Conservation (phyloP, 768 basidiomycete genomes). For the Pholiota molesta region DNA sequence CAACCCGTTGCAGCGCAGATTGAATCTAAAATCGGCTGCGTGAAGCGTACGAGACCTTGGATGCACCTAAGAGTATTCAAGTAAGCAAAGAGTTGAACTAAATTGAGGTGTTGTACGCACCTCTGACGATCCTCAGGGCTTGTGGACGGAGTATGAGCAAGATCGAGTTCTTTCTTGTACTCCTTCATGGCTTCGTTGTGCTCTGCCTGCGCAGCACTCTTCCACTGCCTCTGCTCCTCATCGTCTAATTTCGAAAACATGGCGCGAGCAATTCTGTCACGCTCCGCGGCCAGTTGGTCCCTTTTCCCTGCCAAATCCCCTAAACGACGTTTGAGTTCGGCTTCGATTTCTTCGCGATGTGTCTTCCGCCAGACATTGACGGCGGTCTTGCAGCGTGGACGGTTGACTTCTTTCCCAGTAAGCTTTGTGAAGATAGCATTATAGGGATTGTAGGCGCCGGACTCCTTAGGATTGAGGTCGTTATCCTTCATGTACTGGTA, state of each 20-base stretch:
- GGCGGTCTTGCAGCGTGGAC: constrained; percentile 6
- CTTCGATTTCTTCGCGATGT: constrained; percentile 5
- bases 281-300: not conserved
- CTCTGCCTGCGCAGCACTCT: constrained; percentile 1
- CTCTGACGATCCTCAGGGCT: constrained; percentile 9
- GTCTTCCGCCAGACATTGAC: constrained; percentile 12
- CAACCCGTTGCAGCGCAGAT: constrained; percentile 16
- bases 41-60: constrained; percentile 1
- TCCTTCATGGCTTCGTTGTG: not conserved
- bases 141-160: not conserved
- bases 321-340: not conserved
- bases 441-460: constrained; percentile 6
- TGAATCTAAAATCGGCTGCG: constrained; percentile 15
- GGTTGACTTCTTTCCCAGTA: not conserved
- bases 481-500: constrained; percentile 16
- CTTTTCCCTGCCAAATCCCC: not conserved
- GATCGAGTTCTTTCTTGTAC: not conserved
- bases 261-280: constrained; percentile 5
- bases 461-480: constrained; percentile 9
- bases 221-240: constrained; percentile 4
- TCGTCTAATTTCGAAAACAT: not conserved
- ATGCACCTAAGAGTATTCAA: constrained; percentile 10
- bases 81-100: not conserved
- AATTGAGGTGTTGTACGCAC: not conserved
- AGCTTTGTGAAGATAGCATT: constrained; percentile 2